A percentile compares a stretch with the other conserved stretches of the same genome.
Evolutionary conservation across 208 protist species (phyloP).

Genomic region (Wallacemonas sp.): DNA sequence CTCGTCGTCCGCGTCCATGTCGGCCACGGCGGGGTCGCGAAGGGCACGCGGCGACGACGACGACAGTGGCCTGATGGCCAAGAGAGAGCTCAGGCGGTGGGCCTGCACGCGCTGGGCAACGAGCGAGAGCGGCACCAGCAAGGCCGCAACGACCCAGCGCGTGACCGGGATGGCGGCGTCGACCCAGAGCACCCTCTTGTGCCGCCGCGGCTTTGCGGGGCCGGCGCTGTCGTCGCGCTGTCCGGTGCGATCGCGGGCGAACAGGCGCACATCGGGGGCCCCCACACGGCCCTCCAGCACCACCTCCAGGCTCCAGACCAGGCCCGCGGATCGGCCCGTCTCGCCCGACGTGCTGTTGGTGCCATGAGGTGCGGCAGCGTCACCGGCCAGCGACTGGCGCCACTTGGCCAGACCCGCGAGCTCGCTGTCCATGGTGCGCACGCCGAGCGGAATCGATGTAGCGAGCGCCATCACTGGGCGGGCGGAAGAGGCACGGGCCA

Average conservation of each 20-base stretch:
- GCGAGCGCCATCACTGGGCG: conserved; percentile 25
- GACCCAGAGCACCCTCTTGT: conserved; percentile 48
- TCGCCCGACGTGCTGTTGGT: too few relatives aligned
- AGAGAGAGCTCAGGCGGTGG: conserved; percentile 48
- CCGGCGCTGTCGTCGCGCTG: not conserved
- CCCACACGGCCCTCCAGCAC: not conserved
- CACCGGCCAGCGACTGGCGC: not conserved
- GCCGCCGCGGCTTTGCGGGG: not conserved
- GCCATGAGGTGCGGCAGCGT: too few relatives aligned
- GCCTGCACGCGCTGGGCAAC: conserved; percentile 72
- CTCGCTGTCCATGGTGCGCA: conserved; percentile 26
- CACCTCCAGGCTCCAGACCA: not conserved
- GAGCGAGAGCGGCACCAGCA: conserved; percentile 71
- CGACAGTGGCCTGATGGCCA: too few relatives aligned
- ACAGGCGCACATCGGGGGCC: not conserved
- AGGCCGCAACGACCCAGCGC: conserved; percentile 74
- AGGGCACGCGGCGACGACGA: too few relatives aligned
- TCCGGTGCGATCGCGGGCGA: not conserved
- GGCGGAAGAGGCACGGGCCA: too few relatives aligned
- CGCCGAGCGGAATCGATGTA: conserved; percentile 43
- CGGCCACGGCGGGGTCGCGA: too few relatives aligned
- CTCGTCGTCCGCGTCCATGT: too few relatives aligned
- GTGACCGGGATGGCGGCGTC: conserved; percentile 71
- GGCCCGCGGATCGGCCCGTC: not conserved
- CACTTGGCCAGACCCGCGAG: not conserved